These are phyloP conservation scores for Chrysoporthe deuterocubensis DNA, from an alignment of 2,329 filamentous ascomycete genomes.

Conservation along the genomic window DNA sequence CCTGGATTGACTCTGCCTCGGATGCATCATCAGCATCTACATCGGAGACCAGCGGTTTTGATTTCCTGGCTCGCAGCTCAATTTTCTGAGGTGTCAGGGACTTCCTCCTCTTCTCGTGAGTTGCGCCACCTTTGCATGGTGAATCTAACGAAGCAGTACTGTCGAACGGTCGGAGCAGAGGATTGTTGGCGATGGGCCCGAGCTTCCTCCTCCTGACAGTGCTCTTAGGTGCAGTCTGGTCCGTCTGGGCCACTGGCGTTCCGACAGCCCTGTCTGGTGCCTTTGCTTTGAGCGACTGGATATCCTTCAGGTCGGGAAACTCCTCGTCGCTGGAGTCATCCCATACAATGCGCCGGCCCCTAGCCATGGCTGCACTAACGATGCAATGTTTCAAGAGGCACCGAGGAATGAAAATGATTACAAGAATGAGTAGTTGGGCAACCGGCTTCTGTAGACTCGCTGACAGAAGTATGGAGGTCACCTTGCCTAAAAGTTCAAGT, in stretches of 20 bases:
- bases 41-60: not conserved
- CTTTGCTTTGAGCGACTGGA: slow-evolving; percentile 28
- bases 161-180: slow-evolving; percentile 15
- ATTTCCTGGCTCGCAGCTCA: slow-evolving; percentile 15
- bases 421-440: not conserved
- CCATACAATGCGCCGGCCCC: slow-evolving; percentile 29
- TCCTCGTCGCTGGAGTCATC: slow-evolving; percentile 43
- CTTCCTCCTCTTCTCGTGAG: slow-evolving; percentile 1
- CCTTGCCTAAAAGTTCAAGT: slow-evolving; percentile 6
- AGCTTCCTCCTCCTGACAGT: slow-evolving; percentile 26
- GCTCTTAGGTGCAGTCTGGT: not conserved
- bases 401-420: not conserved
- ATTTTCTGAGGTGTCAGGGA: slow-evolving; percentile 14
- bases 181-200: slow-evolving; percentile 16
- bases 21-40: slow-evolving; percentile 1
- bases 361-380: slow-evolving; percentile 15
- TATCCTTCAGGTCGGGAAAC: slow-evolving; percentile 44
- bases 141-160: not conserved
- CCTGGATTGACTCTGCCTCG: slow-evolving; percentile 21
- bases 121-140: slow-evolving; percentile 5
- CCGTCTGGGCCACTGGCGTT: not conserved
- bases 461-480: not conserved
- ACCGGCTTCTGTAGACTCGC: not conserved
- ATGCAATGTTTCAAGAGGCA: not conserved
- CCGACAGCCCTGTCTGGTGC: not conserved